Evolutionary conservation across 176 grass and related monocot species (phyloP), one percentile per base, ranked within the genome.

Genomic region (Oryza longistaminata): DNA sequence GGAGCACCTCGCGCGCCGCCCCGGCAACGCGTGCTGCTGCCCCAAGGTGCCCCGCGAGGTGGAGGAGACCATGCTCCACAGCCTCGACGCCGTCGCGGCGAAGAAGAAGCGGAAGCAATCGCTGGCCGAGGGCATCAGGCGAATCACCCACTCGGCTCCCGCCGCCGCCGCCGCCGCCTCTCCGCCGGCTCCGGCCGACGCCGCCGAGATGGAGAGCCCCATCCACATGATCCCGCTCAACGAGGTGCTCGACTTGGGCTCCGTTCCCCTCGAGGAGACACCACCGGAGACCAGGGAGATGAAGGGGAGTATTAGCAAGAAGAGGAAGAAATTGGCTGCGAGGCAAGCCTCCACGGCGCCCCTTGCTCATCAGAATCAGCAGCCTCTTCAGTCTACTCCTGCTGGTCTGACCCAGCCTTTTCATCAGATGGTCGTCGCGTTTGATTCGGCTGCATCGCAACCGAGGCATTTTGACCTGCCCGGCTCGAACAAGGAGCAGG

Each of bases 1-100:
- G 91, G 96, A 98, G 88, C 96, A 98, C 85, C 96, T 98, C 16
- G 96, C 91, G 4, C 87, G 90, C 71, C 96, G 92, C 64, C 92
- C 94, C 10, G 93, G 96, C 6, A 98, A 98, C 37, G 96, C 96
- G 11, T 93, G 89, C 70, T 92, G 91, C 93, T 98, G 96, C 83
- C 82, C 91, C 83, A 87, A 87, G 68, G 93, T 98, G 34, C 96
- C 93, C 16, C 55, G 43, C 25, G 91, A 98, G 58, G 96, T 98
- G 21, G 77, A 95, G 85, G 65, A 70, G 31, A 76, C 86, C 12
- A 98, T 98, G 96, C 83, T 87, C 64, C 77, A 82, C 67, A 98
- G 91, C 81, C 89, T 98, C 25, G 86, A 93, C 2, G 87, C 86
- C 65, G 83, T 94, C 26, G 88, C 86, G 33, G 87, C 85, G 16